These are phyloP conservation scores for Kodamaea laetipori DNA, from an alignment of 805 yeast genomes.

Conservation along the genomic window DNA sequence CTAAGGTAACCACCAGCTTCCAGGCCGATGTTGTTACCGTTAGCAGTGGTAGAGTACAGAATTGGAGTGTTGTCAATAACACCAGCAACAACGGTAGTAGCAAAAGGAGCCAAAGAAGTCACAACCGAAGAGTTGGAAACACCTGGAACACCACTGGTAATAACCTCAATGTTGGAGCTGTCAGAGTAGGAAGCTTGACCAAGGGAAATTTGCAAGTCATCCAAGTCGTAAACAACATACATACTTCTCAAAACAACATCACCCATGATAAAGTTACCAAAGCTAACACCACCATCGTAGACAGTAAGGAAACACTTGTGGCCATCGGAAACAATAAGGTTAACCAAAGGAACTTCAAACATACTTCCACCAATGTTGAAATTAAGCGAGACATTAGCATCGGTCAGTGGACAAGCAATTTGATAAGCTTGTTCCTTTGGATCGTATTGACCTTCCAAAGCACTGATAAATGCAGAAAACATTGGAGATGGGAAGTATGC, in stretches of 20 bases:
- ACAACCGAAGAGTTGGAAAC: constrained; percentile 32
- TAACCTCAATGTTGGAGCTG: constrained; percentile 46
- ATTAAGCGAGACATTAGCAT: constrained; percentile 12
- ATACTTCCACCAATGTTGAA: constrained; percentile 25
- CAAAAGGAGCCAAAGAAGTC: too few species aligned
- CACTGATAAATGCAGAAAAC: constrained; percentile 12
- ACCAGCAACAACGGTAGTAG: too few species aligned
- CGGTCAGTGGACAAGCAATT: constrained; percentile 13
- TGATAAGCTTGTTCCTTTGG: constrained; percentile 34
- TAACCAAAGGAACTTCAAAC: constrained; percentile 2
- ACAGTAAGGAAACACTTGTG: constrained; percentile 14
- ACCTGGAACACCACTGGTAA: constrained; percentile 48
- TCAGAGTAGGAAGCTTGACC: constrained; percentile 46
- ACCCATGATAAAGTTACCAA: constrained; percentile 40
- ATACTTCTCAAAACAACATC: constrained; percentile 53
- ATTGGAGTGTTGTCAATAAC: too few species aligned
- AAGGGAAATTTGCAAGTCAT: constrained; percentile 41
- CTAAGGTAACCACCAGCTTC: too few species aligned
- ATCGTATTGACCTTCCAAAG: constrained; percentile 32
- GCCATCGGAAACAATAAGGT: neutral
- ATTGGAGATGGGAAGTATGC: constrained; percentile 17
- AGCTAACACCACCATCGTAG: constrained; percentile 7
- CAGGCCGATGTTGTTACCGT: too few species aligned
- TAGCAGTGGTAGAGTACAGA: too few species aligned
- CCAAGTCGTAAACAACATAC: constrained; percentile 57